These are phyloP conservation scores for Silene coronaria DNA, from an alignment of 179 eudicot species.

Conservation along the genomic window DNA sequence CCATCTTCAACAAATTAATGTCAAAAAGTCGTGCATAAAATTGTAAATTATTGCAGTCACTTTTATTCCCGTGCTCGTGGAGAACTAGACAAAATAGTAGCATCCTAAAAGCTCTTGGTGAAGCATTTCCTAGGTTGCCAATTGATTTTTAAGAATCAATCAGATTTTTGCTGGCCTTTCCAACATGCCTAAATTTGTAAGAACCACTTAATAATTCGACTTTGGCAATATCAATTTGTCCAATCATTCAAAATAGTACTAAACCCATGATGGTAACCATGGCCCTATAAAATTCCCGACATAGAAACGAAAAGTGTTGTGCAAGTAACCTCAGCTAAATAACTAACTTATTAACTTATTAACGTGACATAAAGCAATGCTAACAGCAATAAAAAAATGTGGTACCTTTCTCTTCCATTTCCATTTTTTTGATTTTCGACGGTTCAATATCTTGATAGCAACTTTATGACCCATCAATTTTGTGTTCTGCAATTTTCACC, in stretches of 20 bases:
- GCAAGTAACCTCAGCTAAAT: background rate
- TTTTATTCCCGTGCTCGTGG: background rate
- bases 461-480: slow-evolving; percentile 80
- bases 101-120: background rate
- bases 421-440: slow-evolving; percentile 87
- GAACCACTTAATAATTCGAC: background rate
- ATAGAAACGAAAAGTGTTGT: background rate
- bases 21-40: background rate
- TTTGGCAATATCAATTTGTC: background rate
- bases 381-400: background rate
- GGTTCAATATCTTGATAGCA: slow-evolving; percentile 90
- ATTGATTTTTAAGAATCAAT: slow-evolving; percentile 1
- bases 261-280: background rate
- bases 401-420: slow-evolving; percentile 95
- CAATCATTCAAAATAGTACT: background rate
- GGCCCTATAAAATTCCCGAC: background rate
- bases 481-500: slow-evolving; percentile 93
- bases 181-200: background rate
- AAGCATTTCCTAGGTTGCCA: background rate
- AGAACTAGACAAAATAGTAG: background rate
- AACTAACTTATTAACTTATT: background rate
- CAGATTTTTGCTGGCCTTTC: background rate
- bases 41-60: background rate
- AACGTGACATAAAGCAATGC: background rate
- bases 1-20: background rate